Conservation (phyloP, 495 filamentous ascomycete genomes). For the Penicillium paxilli region DNA sequence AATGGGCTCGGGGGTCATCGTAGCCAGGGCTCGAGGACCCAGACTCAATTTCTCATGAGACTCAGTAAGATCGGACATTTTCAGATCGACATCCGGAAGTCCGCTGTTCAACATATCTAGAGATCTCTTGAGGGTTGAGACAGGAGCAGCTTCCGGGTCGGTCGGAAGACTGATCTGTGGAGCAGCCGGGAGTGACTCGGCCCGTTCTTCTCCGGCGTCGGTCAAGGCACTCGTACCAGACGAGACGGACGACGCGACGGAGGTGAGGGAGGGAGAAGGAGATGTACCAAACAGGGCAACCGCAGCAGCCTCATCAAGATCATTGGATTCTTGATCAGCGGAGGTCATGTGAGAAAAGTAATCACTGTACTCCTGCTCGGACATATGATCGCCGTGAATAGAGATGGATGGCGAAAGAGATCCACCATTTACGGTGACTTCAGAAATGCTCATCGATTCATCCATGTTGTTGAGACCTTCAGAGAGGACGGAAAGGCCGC, state of each 20-base stretch:
- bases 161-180: conserved; percentile 40
- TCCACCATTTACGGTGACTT: conserved; percentile 36
- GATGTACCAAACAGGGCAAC: conserved; percentile 44
- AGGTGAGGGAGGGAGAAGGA: conserved; percentile 48
- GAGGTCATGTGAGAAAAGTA: conserved; percentile 42
- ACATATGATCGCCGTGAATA: conserved; percentile 34
- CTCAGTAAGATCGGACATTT: conserved; percentile 47
- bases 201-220: conserved; percentile 28
- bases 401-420: conserved; percentile 35
- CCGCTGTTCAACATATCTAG: conserved; percentile 48
- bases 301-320: conserved; percentile 38
- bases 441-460: conserved; percentile 31
- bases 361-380: conserved; percentile 38
- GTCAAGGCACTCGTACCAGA: conserved; percentile 45
- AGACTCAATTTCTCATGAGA: conserved; percentile 41
- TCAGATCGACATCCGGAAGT: conserved; percentile 45
- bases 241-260: conserved; percentile 48
- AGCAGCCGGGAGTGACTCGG: conserved; percentile 20
- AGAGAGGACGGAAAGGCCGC: conserved; percentile 35
- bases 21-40: conserved; percentile 44
- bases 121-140: conserved; percentile 43
- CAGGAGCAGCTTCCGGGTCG: conserved; percentile 28
- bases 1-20: conserved; percentile 36
- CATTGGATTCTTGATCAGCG: conserved; percentile 23
- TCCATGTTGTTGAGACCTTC: conserved; percentile 35